Evolutionary conservation across 805 yeast genomes (phyloP), one percentile per base, ranked within the genome.

Genomic region (Yamadazyma philogaea): DNA sequence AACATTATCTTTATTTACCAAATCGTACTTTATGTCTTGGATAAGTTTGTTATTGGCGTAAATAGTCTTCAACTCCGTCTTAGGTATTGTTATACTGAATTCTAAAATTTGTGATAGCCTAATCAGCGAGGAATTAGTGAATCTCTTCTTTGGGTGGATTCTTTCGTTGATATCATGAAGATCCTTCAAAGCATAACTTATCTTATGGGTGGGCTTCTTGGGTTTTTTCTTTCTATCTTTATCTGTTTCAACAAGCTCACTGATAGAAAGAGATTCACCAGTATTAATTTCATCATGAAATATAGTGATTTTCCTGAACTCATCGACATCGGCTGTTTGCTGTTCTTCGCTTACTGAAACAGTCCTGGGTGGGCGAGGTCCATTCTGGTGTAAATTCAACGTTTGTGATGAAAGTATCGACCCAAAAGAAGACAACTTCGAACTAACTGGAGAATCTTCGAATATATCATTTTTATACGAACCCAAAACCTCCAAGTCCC

Each of bases 271-370:
- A 4, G 33, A 16, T 15, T 38, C 39, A 2, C 45, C 40, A 37
- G 44, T 44, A 30, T 44, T 44, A 3, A 45, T 40, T 34, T 48
- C 51, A 11, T 48, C 51, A 28, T 48, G 36, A 11, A 48, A 30
- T 7, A 48, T 31, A 22, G 39, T 37, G n/a, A 48, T 42, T 28
- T 37, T 42, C 24, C 40, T 33, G 22, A 43, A 44, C n/a, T 44
- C 48, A 8, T 33, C 36, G 14, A 38, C 16, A 7, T 38, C 41
- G 3, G 14, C 17, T 10, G 15, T 14, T 37, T 19, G 21, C 15
- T 17, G 14, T 4, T 7, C 14, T 11, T 37, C 27, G 7, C 12
- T 16, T 10, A 21, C 22, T 10, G 7, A 4, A 6, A 7, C 8
- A 4, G 11, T 14, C 4, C 7, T 16, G n/a, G 3, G 12, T 3